These are phyloP conservation scores for Fusarium chuoi DNA, from an alignment of 2,329 filamentous ascomycete species.

Conservation along the genomic window DNA sequence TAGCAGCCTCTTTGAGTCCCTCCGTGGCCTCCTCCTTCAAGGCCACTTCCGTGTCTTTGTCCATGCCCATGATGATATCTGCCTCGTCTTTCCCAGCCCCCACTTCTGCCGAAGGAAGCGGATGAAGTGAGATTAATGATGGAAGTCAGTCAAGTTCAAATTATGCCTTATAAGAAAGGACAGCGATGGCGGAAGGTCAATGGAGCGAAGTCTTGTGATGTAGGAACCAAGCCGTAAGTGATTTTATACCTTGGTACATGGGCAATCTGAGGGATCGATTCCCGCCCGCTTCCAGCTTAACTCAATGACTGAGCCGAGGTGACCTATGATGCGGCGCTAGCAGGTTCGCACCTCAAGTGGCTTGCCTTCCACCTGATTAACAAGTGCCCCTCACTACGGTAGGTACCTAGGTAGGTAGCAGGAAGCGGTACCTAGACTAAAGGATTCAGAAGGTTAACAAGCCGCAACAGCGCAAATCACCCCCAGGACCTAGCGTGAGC, in stretches of 20 bases:
- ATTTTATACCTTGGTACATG: conserved; percentile 17
- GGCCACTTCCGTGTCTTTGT: conserved; percentile 39
- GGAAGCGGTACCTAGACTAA: background rate
- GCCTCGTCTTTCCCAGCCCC: conserved; percentile 14
- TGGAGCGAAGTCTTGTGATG: conserved; percentile 4
- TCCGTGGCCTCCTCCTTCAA: conserved; percentile 40
- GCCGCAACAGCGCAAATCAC: conserved; percentile 8
- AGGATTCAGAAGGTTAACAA: conserved; percentile 19
- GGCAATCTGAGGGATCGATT: conserved; percentile 4
- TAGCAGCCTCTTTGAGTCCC: conserved; percentile 14
- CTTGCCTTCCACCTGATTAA: background rate
- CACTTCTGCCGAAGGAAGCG: conserved; percentile 20
- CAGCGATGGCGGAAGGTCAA: background rate
- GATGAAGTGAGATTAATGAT: background rate
- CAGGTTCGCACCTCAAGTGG: background rate
- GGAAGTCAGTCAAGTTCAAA: background rate
- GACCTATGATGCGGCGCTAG: conserved; percentile 29
- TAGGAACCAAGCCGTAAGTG: conserved; percentile 11
- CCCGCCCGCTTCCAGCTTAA: conserved; percentile 8
- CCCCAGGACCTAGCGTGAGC: background rate
- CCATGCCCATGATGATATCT: conserved; percentile 32
- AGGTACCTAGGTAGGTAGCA: background rate
- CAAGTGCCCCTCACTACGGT: conserved; percentile 19
- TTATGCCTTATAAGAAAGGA: background rate
- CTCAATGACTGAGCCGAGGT: conserved; percentile 31